These are phyloP conservation scores for Toxoplasma gondii DNA, from an alignment of 169 alveolate species.

Conservation along the genomic window DNA sequence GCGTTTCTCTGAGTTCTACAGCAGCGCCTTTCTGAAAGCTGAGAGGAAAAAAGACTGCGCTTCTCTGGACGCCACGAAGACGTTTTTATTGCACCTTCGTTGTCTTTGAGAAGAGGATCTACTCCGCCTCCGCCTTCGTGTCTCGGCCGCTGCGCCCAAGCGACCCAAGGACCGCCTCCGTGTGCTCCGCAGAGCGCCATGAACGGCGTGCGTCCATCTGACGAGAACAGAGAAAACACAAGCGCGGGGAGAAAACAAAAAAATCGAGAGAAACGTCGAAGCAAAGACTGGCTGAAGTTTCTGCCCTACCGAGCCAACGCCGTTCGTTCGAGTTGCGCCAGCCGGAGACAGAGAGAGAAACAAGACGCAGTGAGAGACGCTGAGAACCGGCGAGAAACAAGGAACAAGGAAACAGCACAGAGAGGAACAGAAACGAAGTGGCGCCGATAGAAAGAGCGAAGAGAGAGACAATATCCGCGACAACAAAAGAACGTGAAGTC, in stretches of 20 bases:
- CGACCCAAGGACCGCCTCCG: slow-evolving; percentile 19
- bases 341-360: background rate
- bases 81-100: background rate
- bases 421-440: too few species aligned
- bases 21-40: too few species aligned
- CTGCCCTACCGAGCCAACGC: background rate
- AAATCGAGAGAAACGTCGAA: background rate
- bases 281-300: background rate
- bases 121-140: slow-evolving; percentile 14
- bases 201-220: background rate
- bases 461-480: too few species aligned
- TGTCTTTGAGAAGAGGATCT: background rate
- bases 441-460: too few species aligned
- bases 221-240: background rate
- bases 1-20: too few species aligned
- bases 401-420: too few species aligned
- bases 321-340: background rate
- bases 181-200: slow-evolving; percentile 29
- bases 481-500: too few species aligned
- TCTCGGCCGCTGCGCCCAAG: background rate
- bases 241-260: too few species aligned
- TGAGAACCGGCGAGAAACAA: too few species aligned
- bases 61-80: too few species aligned
- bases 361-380: background rate
- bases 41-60: too few species aligned